Evolutionary conservation across 352 stramenopile species (phyloP).

Genomic region (Globisporangium heterothallicum): DNA sequence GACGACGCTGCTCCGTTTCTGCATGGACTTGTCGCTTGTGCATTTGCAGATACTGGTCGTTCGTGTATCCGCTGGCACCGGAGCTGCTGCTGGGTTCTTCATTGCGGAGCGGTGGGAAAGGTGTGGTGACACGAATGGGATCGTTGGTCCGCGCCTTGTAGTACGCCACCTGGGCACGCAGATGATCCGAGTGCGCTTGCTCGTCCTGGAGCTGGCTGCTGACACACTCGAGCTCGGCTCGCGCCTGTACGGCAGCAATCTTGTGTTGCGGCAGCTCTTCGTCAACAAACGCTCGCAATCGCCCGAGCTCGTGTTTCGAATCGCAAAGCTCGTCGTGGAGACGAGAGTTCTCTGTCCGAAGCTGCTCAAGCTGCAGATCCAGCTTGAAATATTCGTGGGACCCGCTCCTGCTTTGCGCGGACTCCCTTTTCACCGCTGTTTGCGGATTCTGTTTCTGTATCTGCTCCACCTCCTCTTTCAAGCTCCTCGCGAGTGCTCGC

Average conservation of each 20-base stretch:
- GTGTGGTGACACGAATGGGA: background rate
- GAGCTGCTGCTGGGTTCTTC: background rate
- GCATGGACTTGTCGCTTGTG: background rate
- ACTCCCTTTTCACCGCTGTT: too few relatives aligned
- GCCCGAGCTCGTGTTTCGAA: constrained; percentile 10
- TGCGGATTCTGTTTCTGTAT: constrained; percentile 11
- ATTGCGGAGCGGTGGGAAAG: background rate
- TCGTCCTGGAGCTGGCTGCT: constrained; percentile 35
- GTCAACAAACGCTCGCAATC: constrained; percentile 11
- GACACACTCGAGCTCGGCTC: constrained; percentile 29
- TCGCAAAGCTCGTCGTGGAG: constrained; percentile 21
- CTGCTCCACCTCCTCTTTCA: constrained; percentile 49
- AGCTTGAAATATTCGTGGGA: constrained; percentile 46
- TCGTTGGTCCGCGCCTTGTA: constrained; percentile 15
- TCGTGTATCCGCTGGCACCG: background rate
- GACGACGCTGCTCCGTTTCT: background rate
- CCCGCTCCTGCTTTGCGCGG: background rate
- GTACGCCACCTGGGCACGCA: constrained; percentile 22
- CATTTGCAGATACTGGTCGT: too few relatives aligned
- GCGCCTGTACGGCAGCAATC: constrained; percentile 29
- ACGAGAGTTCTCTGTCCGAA: constrained; percentile 30
- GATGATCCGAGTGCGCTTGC: constrained; percentile 20
- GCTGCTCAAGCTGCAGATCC: constrained; percentile 38
- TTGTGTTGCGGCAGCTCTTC: constrained; percentile 25
- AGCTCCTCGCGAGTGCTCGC: constrained; percentile 39